A percentile compares a stretch with the other conserved stretches of the same genome.
Conservation (phyloP, 495 filamentous ascomycete genomes). For the Penicillium cataractarum region DNA sequence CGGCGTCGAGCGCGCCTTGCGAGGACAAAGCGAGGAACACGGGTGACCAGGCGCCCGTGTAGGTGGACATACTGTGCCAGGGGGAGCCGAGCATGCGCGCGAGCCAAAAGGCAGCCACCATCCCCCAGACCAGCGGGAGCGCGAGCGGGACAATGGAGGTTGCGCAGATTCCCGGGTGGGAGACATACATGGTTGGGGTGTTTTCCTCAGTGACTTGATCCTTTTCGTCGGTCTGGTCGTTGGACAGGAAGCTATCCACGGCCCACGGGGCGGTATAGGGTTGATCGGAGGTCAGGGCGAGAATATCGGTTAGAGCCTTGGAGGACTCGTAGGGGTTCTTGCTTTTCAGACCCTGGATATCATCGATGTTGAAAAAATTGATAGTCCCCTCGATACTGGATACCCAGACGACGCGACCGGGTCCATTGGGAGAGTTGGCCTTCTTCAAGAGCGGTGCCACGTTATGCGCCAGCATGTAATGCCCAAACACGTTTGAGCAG, state of each 20-base stretch:
- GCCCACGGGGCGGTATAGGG: constrained; percentile 61
- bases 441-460: constrained; percentile 70
- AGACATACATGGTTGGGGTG: constrained; percentile 69
- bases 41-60: constrained; percentile 75
- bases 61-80: constrained; percentile 77
- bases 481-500: constrained; percentile 90
- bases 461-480: constrained; percentile 86
- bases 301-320: constrained; percentile 83
- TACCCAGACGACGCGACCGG: constrained; percentile 80
- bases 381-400: constrained; percentile 72
- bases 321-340: constrained; percentile 74
- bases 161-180: constrained; percentile 85
- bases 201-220: constrained; percentile 5
- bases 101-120: constrained; percentile 67
- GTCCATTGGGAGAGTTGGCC: constrained; percentile 44
- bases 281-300: constrained; percentile 74
- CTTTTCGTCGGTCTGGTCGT: constrained; percentile 19
- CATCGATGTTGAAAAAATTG: constrained; percentile 59
- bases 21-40: constrained; percentile 77
- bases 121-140: constrained; percentile 63
- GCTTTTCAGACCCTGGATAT: constrained; percentile 74
- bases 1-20: constrained; percentile 65
- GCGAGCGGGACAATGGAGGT: constrained; percentile 77
- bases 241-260: constrained; percentile 50
- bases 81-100: constrained; percentile 81